Conservation (phyloP, 225 moss, liverwort and hornwort genomes). For the Physcomitrium patens region DNA sequence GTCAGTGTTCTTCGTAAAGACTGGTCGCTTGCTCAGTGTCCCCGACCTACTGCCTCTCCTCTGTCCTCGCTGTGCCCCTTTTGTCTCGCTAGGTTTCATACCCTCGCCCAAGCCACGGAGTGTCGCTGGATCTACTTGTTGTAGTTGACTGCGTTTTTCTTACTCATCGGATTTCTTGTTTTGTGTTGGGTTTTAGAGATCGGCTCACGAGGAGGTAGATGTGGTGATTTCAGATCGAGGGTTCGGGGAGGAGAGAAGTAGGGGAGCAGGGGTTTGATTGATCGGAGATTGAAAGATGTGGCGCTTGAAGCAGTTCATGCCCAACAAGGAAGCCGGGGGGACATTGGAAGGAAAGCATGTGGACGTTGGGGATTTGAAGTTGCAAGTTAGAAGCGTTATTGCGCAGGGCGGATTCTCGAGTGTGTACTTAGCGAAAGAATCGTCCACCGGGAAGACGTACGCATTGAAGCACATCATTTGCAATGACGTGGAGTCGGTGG, state of each 20-base stretch:
- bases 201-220: neutral
- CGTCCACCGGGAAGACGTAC: conserved; percentile 74
- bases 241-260: neutral
- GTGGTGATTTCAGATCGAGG: neutral
- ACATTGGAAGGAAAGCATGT: conserved; percentile 88
- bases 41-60: conserved; percentile 4
- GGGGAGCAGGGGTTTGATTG: neutral
- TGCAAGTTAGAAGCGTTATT: conserved; percentile 90
- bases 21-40: neutral
- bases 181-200: neutral
- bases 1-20: neutral
- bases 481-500: conserved; percentile 85
- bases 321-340: conserved; percentile 73
- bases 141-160: too few relatives aligned
- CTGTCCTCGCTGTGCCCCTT: neutral
- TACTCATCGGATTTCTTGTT: neutral
- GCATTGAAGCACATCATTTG: conserved; percentile 98
- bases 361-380: conserved; percentile 86
- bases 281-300: conserved; percentile 60
- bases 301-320: conserved; percentile 97
- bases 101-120: neutral
- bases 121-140: too few relatives aligned
- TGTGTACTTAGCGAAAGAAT: conserved; percentile 86
- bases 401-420: conserved; percentile 93
- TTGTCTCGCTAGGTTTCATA: neutral